A percentile compares a stretch with the other conserved stretches of the same genome.
These are phyloP conservation scores for Camellia granthamiana DNA, from an alignment of 148 eudicot species.

Conservation along the genomic window DNA sequence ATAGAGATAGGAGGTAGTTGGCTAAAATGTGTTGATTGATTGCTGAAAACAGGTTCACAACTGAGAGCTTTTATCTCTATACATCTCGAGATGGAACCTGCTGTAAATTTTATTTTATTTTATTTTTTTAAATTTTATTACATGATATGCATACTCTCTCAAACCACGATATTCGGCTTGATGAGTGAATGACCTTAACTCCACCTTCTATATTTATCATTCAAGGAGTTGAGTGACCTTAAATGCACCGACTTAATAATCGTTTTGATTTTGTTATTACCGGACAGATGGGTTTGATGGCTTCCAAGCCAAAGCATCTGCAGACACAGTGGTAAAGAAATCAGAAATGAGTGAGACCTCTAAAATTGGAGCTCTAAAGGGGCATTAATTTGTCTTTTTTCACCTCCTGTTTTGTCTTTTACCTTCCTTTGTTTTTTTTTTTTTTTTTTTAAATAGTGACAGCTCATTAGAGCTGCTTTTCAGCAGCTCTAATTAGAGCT, in stretches of 20 bases:
- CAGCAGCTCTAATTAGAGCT: no score
- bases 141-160: not conserved
- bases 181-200: not conserved
- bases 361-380: no score
- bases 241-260: not conserved
- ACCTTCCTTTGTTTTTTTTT: no score
- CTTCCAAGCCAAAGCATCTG: not conserved
- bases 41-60: slow-evolving; percentile 1
- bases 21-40: not conserved
- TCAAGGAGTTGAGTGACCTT: not conserved
- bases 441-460: no score
- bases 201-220: slow-evolving; percentile 1
- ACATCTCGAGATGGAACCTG: not conserved
- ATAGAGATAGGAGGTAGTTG: not conserved
- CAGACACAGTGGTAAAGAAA: not conserved
- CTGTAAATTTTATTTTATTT: not conserved
- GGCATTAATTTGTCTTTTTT: no score
- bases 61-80: not conserved
- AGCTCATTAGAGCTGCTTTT: no score
- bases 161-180: not conserved
- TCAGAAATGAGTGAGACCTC: no score
- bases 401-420: no score
- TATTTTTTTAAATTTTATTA: not conserved
- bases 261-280: not conserved
- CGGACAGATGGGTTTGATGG: not conserved